Evolutionary conservation across 2,329 filamentous ascomycete genomes (phyloP).

Genomic region (Arthrocladium fulminans): DNA sequence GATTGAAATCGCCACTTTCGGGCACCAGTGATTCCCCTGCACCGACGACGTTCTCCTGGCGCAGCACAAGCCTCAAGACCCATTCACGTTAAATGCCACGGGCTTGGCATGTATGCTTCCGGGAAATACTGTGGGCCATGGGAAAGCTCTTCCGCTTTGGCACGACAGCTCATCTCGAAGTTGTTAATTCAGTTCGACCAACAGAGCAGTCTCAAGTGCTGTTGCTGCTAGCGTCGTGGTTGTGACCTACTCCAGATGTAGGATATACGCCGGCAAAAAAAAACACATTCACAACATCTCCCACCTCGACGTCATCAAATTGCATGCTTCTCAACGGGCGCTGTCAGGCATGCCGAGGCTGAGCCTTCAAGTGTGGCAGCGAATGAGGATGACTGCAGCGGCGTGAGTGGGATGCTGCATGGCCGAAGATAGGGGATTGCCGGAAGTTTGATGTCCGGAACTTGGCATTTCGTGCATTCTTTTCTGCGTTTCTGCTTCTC

Average conservation of each 20-base stretch:
- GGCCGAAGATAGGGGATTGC: constrained; percentile 80
- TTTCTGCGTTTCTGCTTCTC: neutral
- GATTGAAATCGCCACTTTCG: too few species aligned
- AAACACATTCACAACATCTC: too few species aligned
- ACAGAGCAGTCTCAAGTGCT: too few species aligned
- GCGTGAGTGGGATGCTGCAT: constrained; percentile 88
- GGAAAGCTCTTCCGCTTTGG: neutral
- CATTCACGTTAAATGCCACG: neutral
- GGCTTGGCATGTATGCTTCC: neutral
- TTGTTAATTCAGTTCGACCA: neutral
- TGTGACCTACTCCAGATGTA: too few species aligned
- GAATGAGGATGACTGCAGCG: constrained; percentile 51
- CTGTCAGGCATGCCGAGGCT: neutral
- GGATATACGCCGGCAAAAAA: too few species aligned
- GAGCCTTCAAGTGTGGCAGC: neutral
- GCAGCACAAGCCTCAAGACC: neutral
- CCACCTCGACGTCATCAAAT: too few species aligned
- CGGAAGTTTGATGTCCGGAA: constrained; percentile 57
- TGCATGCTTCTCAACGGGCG: too few species aligned
- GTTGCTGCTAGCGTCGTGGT: too few species aligned
- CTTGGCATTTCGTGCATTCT: neutral
- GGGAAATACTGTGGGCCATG: neutral
- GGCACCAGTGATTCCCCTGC: too few species aligned
- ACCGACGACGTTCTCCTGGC: neutral
- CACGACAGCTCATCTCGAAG: too few species aligned